Percentiles rank a stretch among this genome's conserved stretches.
phyloP scores from a whole-genome alignment of 208 protist genomes.

The Acanthamoeba lugdunensis region DNA sequence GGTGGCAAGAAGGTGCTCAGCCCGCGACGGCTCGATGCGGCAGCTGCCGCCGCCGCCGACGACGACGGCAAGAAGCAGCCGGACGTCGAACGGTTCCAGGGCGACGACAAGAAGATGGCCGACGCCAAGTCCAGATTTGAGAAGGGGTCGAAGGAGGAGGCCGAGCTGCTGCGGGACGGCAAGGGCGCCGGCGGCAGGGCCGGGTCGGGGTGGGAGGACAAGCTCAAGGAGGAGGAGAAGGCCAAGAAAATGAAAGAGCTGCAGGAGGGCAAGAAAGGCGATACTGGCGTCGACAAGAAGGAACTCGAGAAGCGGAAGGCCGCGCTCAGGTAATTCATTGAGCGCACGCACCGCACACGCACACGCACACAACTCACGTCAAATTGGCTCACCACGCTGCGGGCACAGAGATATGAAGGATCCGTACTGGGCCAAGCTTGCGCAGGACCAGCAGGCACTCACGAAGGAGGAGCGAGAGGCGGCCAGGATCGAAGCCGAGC shows the following conservation, averaged over 20 bases:
- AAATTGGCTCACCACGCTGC: neutral
- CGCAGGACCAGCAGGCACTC: neutral
- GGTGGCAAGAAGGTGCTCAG: neutral
- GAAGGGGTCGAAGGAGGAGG: neutral
- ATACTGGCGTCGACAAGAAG: neutral
- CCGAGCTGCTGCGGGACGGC: neutral
- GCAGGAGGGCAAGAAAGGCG: neutral
- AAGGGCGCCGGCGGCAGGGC: neutral
- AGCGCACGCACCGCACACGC: neutral
- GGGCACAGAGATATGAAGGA: neutral
- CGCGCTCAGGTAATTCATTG: neutral
- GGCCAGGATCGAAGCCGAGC: conserved; percentile 10
- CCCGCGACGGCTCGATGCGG: neutral
- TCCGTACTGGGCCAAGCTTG: conserved; percentile 13
- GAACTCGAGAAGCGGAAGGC: conserved; percentile 25
- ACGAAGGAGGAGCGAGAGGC: conserved; percentile 6
- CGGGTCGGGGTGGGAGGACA: conserved; percentile 1
- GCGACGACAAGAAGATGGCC: neutral
- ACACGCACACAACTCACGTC: neutral
- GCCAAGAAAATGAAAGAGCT: neutral
- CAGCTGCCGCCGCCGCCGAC: neutral
- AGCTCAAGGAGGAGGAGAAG: conserved; percentile 24
- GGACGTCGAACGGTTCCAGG: neutral
- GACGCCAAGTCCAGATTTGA: neutral
- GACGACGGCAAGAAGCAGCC: neutral